Evolutionary conservation across 768 basidiomycete species (phyloP).

Genomic region (Russula earlei): DNA sequence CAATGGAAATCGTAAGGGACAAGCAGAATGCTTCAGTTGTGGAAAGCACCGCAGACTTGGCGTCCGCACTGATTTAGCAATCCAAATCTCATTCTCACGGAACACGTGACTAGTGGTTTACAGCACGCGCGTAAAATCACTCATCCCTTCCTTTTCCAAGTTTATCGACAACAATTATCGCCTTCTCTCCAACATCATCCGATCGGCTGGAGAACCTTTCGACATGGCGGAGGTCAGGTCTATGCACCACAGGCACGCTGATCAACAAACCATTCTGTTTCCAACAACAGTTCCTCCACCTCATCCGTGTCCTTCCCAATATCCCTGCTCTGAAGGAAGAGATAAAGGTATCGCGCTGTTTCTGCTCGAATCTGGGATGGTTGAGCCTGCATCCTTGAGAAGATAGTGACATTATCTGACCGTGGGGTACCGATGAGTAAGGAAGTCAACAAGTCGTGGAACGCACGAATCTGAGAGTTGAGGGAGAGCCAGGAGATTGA

Average conservation of each 20-base stretch:
- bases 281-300: conserved; percentile 59
- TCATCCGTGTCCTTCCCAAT: conserved; percentile 54
- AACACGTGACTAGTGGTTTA: background rate
- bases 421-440: conserved; percentile 73
- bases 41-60: background rate
- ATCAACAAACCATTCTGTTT: conserved; percentile 66
- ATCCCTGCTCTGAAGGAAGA: conserved; percentile 63
- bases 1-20: background rate
- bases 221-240: background rate
- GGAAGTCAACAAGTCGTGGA: conserved; percentile 44
- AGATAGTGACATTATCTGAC: conserved; percentile 34
- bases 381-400: conserved; percentile 12
- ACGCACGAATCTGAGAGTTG: conserved; percentile 38
- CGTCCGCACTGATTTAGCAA: conserved; percentile 5
- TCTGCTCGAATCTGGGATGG: conserved; percentile 58
- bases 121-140: background rate
- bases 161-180: background rate
- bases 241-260: background rate
- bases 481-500: conserved; percentile 50
- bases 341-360: conserved; percentile 76
- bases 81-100: conserved; percentile 1
- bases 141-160: background rate
- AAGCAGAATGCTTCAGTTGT: background rate
- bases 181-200: conserved; percentile 16
- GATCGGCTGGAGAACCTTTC: conserved; percentile 12